Conservation (phyloP, 306 rosid genomes). For the Prunus campanulata region DNA sequence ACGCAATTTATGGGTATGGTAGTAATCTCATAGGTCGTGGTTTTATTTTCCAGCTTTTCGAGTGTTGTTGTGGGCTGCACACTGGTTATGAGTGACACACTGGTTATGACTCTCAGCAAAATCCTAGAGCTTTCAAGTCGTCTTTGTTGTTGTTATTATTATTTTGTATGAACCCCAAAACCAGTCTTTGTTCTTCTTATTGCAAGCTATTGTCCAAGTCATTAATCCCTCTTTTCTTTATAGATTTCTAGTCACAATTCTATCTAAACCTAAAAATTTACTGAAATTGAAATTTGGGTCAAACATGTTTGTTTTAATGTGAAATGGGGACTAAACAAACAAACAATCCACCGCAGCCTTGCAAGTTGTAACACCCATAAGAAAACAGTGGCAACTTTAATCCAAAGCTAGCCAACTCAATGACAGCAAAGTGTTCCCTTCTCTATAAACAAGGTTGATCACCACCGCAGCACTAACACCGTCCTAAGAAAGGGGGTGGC, state of each 20-base stretch:
- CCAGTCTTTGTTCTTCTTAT: too few species aligned
- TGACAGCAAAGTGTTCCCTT: neutral
- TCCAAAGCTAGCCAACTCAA: neutral
- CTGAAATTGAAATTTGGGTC: neutral
- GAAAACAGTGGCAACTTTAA: too few species aligned
- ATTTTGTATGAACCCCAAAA: too few species aligned
- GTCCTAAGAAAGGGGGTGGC: neutral
- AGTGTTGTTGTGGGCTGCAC: neutral
- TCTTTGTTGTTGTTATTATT: too few species aligned
- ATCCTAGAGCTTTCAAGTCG: too few species aligned
- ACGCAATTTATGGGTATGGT: neutral
- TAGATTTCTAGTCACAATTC: neutral
- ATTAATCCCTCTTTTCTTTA: neutral
- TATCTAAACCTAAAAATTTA: neutral
- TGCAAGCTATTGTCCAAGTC: too few species aligned
- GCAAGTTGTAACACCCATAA: neutral
- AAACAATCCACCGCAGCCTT: neutral
- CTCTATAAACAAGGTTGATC: too few species aligned
- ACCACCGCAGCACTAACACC: too few species aligned
- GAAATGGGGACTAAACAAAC: neutral
- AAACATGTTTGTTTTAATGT: too few species aligned
- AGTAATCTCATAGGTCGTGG: neutral
- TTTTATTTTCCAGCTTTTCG: neutral
- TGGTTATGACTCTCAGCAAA: neutral
- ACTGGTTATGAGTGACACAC: neutral